Evolutionary conservation across 768 basidiomycete genomes (phyloP).

Genomic region (Epithele typhae): DNA sequence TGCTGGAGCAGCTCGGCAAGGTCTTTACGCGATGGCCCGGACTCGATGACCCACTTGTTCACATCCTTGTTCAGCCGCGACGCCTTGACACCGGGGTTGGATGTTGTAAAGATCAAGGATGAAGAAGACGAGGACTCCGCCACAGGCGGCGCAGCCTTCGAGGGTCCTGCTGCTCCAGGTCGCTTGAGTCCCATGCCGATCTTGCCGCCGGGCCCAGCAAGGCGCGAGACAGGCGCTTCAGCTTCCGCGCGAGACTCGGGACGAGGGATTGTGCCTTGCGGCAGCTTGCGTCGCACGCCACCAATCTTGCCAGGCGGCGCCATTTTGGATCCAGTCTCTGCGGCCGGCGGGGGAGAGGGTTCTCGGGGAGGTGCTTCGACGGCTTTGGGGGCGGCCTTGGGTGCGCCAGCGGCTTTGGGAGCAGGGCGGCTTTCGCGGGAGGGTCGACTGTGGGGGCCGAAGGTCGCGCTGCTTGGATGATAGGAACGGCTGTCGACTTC

Average conservation of each 20-base stretch:
- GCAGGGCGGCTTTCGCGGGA: slow-evolving; percentile 18
- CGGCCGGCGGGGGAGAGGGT: slow-evolving; percentile 32
- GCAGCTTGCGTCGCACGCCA: slow-evolving; percentile 71
- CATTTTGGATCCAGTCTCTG: slow-evolving; percentile 36
- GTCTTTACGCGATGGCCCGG: slow-evolving; percentile 80
- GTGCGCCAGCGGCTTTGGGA: slow-evolving; percentile 13
- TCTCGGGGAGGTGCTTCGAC: slow-evolving; percentile 43
- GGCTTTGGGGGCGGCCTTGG: slow-evolving; percentile 17
- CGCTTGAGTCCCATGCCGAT: slow-evolving; percentile 42
- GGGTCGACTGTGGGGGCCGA: slow-evolving; percentile 34
- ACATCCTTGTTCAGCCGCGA: slow-evolving; percentile 69
- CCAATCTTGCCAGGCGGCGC: slow-evolving; percentile 44
- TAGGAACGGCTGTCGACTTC: slow-evolving; percentile 72
- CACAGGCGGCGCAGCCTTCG: slow-evolving; percentile 29
- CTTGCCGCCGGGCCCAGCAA: slow-evolving; percentile 26
- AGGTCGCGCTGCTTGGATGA: slow-evolving; percentile 81
- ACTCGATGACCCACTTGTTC: slow-evolving; percentile 81
- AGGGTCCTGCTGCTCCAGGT: slow-evolving; percentile 34
- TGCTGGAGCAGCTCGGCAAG: slow-evolving; percentile 78
- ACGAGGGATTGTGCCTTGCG: slow-evolving; percentile 47
- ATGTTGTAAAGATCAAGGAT: slow-evolving; percentile 39
- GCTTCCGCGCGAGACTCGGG: slow-evolving; percentile 41
- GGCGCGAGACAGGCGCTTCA: slow-evolving; percentile 31
- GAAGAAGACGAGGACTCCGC: slow-evolving; percentile 10
- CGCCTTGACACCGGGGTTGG: slow-evolving; percentile 61